phyloP scores from a whole-genome alignment of 1,284 basidiomycete genomes.

The Ceratobasidium sp. region DNA sequence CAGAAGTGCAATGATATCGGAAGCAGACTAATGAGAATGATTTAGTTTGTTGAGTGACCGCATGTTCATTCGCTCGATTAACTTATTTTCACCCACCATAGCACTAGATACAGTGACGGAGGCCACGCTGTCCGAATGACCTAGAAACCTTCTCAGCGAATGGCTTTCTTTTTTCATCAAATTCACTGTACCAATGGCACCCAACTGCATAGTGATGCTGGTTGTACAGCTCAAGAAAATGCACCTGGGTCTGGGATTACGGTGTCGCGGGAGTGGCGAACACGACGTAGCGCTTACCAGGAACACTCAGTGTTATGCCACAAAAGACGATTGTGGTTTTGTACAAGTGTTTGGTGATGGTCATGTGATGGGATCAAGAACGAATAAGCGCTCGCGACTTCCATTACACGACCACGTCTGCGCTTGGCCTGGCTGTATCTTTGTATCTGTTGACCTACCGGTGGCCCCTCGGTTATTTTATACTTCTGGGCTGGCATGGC shows the following conservation, averaged over 20 bases:
- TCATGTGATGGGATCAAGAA: constrained; percentile 1
- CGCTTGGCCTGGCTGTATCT: not conserved
- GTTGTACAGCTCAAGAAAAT: no score
- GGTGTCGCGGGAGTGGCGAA: no score
- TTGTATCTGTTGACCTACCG: not conserved
- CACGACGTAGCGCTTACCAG: no score
- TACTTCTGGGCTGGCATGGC: constrained; percentile 49
- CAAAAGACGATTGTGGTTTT: constrained; percentile 3
- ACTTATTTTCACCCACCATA: not conserved
- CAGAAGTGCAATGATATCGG: not conserved
- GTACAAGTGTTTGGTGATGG: not conserved
- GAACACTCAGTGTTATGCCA: no score
- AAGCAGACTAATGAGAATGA: not conserved
- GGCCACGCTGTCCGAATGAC: no score
- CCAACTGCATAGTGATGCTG: no score
- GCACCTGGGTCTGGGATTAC: no score
- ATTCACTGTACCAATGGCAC: no score
- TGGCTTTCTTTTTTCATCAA: no score
- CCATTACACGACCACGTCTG: constrained; percentile 21
- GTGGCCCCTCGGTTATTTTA: not conserved
- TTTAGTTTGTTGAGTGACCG: not conserved
- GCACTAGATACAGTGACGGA: not conserved
- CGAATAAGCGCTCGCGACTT: not conserved
- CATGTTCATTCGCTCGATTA: not conserved
- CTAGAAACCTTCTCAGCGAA: no score